A percentile compares a stretch with the other conserved stretches of the same genome.
phyloP scores from a whole-genome alignment of 2,329 filamentous ascomycete species.

The Rhinocladiella mackenziei region DNA sequence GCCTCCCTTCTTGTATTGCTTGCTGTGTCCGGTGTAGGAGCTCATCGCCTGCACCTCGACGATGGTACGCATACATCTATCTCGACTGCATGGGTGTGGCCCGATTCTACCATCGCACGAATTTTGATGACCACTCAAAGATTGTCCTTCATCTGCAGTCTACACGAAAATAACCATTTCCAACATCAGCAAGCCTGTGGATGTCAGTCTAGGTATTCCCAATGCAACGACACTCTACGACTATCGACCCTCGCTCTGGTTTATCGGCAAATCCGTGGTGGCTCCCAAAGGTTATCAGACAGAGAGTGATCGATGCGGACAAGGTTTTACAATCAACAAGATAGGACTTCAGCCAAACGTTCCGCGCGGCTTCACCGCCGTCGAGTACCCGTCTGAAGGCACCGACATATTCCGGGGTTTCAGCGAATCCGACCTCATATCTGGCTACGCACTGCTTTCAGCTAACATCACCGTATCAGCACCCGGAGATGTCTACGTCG shows the following conservation, averaged over 20 bases:
- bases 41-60: slow-evolving; percentile 5
- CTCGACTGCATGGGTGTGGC: slow-evolving; percentile 3
- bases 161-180: neutral
- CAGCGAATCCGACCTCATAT: neutral
- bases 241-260: neutral
- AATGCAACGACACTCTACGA: neutral
- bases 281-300: neutral
- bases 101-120: slow-evolving; percentile 1
- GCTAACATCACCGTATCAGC: neutral
- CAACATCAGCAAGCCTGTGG: neutral
- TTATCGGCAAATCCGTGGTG: neutral
- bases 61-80: slow-evolving; percentile 4
- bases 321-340: neutral
- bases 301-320: neutral
- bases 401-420: neutral
- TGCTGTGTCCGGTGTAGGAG: slow-evolving; percentile 23
- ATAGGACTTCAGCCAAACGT: too few species aligned
- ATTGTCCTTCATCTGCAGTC: neutral
- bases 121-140: neutral
- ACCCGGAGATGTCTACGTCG: neutral
- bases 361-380: neutral
- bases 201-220: neutral
- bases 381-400: neutral
- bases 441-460: neutral
- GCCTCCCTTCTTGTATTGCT: too few species aligned